Base-by-base conservation (phyloP, 2,329 filamentous ascomycete genomes). In the Juglanconis oblonga region DNA sequence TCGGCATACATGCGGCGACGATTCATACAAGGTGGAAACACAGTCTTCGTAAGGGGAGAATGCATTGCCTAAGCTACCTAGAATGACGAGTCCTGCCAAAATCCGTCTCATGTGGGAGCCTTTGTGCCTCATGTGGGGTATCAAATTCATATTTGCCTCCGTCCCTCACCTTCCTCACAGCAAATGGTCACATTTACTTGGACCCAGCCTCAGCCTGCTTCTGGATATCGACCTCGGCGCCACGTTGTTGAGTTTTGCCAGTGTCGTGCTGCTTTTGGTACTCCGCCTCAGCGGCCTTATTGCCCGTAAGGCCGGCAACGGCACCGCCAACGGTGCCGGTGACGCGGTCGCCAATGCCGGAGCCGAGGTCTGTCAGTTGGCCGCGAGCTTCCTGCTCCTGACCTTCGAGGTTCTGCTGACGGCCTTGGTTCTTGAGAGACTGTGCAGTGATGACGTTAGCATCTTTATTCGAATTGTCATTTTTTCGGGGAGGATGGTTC, bases 381-480 rank as follows among this genome's bases (percentile, higher is more conserved):
- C 92, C 92, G 71, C 88, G 83, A 5, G 92, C 91, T 76, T 97
- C 91, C 73, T 93, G 87, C 36, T 83, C 83, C 76, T 95, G 89
- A 24, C 93, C 94, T 64, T 89, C 82, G 38, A 84, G 79, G 71
- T 96, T 96, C 79, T 97, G 92, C 68, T 88, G 76, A 36, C 85
- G 85, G 5, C 94, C 94, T 31, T 87, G 72, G 52, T 85, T 80
- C 79, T 93, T 94, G 57, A 97, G 75, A 24, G 24, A 24, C 24
- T 24, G 24, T 24, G 24, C 2, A 24, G 24, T 24, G 24, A 24
- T 24, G 24, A 24, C 24, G 56, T 49, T 48, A 61, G 61, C 40
- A n/a, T 47, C 24, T 24, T 24, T 24, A 24, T 2, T 2, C 24
- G 24, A 24, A 2, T 24, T 24, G 24, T 24, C 24, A 24, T 24